A percentile compares a stretch with the other conserved stretches of the same genome.
Evolutionary conservation across 1,284 basidiomycete species (phyloP).

Genomic region (Puccinia triticina): DNA sequence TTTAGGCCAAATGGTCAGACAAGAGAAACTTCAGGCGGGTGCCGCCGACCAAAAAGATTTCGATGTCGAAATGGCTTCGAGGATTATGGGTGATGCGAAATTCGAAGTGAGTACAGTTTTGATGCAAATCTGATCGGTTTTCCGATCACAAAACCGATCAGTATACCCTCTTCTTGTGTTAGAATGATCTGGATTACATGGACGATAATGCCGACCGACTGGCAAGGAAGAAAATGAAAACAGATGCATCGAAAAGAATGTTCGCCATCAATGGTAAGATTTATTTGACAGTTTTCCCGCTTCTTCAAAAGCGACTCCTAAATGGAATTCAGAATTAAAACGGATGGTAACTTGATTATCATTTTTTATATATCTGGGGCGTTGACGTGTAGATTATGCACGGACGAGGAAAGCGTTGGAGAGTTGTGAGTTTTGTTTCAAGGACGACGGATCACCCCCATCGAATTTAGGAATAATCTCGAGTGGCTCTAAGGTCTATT

Average conservation of each 20-base stretch:
- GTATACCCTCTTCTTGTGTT: slow-evolving; percentile 16
- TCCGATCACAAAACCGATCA: neutral
- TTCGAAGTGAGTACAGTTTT: slow-evolving; percentile 69
- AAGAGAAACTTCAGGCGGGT: slow-evolving; percentile 87
- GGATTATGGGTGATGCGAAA: slow-evolving; percentile 82
- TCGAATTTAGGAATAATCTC: slow-evolving; percentile 78
- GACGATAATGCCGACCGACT: slow-evolving; percentile 94
- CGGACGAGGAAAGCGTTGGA: slow-evolving; percentile 87
- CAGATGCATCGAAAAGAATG: slow-evolving; percentile 91
- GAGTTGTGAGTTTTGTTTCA: slow-evolving; percentile 60
- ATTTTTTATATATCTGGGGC: neutral
- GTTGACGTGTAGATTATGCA: slow-evolving; percentile 74
- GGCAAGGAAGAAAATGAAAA: slow-evolving; percentile 88
- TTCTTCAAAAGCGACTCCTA: neutral
- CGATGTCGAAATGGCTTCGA: slow-evolving; percentile 83
- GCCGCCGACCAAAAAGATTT: slow-evolving; percentile 85
- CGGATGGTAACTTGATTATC: neutral
- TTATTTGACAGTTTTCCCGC: neutral
- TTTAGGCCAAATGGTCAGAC: slow-evolving; percentile 85
- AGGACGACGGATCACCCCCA: slow-evolving; percentile 65
- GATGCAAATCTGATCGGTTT: neutral
- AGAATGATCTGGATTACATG: slow-evolving; percentile 67
- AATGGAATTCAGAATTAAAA: neutral
- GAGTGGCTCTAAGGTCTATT: slow-evolving; percentile 84
- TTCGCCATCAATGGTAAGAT: slow-evolving; percentile 89